A percentile compares a stretch with the other conserved stretches of the same genome.
phyloP scores from a whole-genome alignment of 371 early-diverging fungal genomes.

The Apophysomyces variabilis region DNA sequence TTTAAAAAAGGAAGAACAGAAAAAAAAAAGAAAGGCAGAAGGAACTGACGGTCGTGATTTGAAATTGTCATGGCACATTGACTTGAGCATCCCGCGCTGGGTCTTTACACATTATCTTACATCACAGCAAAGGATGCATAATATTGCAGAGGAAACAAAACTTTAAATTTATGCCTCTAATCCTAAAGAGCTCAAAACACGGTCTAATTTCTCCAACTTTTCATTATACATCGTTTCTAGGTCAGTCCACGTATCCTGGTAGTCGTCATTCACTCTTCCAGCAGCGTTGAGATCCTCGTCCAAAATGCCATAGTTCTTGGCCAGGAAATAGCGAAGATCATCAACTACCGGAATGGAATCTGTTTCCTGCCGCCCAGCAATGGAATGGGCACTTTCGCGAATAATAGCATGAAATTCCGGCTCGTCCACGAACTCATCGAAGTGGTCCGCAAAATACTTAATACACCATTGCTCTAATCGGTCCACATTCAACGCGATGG shows the following conservation, averaged over 20 bases:
- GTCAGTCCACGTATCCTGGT: constrained; percentile 39
- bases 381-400: constrained; percentile 35
- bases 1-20: constrained; percentile 10
- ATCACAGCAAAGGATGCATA: not conserved
- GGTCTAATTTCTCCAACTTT: constrained; percentile 35
- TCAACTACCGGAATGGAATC: constrained; percentile 47
- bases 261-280: constrained; percentile 31
- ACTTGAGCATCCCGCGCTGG: too few species aligned
- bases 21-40: not conserved
- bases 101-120: too few species aligned
- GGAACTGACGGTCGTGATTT: constrained; percentile 10
- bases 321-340: constrained; percentile 41
- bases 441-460: constrained; percentile 38
- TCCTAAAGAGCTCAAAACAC: constrained; percentile 33
- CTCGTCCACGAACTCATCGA: constrained; percentile 31
- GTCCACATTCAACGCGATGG: constrained; percentile 36
- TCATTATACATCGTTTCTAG: constrained; percentile 35
- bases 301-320: constrained; percentile 36
- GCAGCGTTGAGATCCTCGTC: constrained; percentile 36
- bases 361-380: constrained; percentile 39
- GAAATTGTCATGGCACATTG: not conserved
- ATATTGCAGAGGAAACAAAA: constrained; percentile 4
- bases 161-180: constrained; percentile 37
- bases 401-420: constrained; percentile 28
- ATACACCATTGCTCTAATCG: constrained; percentile 44